A percentile compares a stretch with the other conserved stretches of the same genome.
These are phyloP conservation scores for Colletotrichum orchidophilum DNA, from an alignment of 2,329 filamentous ascomycete species.

Conservation along the genomic window DNA sequence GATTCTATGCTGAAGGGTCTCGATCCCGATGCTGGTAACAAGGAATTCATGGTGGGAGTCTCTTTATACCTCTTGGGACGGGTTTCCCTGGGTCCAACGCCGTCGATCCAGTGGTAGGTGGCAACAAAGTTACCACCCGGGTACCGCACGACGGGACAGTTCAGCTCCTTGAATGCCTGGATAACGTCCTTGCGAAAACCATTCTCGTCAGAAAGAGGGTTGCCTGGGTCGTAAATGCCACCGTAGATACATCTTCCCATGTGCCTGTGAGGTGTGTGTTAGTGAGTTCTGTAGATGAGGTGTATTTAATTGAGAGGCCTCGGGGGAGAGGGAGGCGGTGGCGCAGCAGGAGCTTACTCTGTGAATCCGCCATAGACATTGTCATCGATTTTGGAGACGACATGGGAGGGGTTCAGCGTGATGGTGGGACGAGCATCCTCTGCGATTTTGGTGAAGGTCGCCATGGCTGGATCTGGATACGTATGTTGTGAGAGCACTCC, in stretches of 20 bases:
- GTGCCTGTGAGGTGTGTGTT: conserved; percentile 62
- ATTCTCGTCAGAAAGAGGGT: conserved; percentile 75
- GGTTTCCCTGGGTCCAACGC: conserved; percentile 76
- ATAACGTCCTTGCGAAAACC: conserved; percentile 86
- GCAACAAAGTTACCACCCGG: conserved; percentile 87
- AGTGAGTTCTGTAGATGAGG: background rate
- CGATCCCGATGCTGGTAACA: background rate
- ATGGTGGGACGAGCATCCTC: conserved; percentile 71
- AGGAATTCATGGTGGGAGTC: background rate
- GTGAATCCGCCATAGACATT: conserved; percentile 88
- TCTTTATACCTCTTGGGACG: conserved; percentile 58
- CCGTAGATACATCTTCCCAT: conserved; percentile 92
- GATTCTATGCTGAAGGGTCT: background rate
- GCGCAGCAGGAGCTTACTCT: conserved; percentile 65
- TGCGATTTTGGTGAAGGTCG: conserved; percentile 75
- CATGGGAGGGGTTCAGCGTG: conserved; percentile 70
- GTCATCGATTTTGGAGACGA: conserved; percentile 77
- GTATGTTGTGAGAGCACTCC: background rate
- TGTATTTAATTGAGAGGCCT: background rate
- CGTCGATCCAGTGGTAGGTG: conserved; percentile 88
- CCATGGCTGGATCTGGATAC: conserved; percentile 58
- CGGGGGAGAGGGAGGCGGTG: background rate
- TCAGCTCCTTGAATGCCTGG: conserved; percentile 75
- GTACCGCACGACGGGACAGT: conserved; percentile 81
- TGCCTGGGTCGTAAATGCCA: conserved; percentile 83